phyloP scores from a whole-genome alignment of 2,329 filamentous ascomycete genomes.

The Cercospora sp. region DNA sequence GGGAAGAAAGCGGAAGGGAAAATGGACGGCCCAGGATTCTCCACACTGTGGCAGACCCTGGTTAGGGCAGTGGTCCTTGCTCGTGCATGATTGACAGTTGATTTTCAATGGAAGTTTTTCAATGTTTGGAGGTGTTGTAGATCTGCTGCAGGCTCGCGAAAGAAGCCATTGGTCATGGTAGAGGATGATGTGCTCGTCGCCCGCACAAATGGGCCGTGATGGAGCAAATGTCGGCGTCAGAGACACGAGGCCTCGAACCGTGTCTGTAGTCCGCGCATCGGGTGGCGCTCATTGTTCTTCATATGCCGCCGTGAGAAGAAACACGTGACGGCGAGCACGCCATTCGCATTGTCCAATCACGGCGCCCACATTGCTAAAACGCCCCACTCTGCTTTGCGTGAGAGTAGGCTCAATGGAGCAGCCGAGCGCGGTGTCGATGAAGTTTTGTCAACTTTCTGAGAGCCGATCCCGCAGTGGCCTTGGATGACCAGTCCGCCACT shows the following conservation, averaged over 20 bases:
- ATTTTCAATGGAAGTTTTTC: too few relatives aligned
- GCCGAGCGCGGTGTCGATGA: slow-evolving; percentile 8
- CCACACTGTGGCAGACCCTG: neutral
- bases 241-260: too few relatives aligned
- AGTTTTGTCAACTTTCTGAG: slow-evolving; percentile 8
- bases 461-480: slow-evolving; percentile 15
- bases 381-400: neutral
- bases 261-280: too few relatives aligned
- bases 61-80: neutral
- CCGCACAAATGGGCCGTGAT: neutral
- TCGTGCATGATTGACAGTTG: neutral
- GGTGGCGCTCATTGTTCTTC: neutral
- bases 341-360: slow-evolving; percentile 3
- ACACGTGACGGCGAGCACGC: slow-evolving; percentile 7
- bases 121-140: too few relatives aligned
- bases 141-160: too few relatives aligned
- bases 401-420: slow-evolving; percentile 3
- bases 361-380: neutral
- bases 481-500: slow-evolving; percentile 12
- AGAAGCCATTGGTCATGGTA: neutral
- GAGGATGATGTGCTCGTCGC: neutral
- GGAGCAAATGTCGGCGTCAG: neutral
- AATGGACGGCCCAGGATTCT: neutral
- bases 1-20: slow-evolving; percentile 5
- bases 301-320: neutral